These are phyloP conservation scores for Chlorencoelia australis DNA, from an alignment of 2,329 filamentous ascomycete species.

Conservation along the genomic window DNA sequence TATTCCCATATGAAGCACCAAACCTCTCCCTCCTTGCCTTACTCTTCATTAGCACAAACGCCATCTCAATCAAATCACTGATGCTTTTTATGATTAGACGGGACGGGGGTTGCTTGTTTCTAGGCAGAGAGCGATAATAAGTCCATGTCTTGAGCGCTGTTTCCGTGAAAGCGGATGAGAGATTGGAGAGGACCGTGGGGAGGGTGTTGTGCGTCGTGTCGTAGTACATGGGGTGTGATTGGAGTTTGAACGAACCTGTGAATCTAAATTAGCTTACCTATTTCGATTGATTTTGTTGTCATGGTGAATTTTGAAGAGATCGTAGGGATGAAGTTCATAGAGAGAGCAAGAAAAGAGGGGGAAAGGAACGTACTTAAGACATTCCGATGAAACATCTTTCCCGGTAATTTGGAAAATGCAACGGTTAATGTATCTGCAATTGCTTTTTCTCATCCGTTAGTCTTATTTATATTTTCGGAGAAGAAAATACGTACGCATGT, in stretches of 20 bases:
- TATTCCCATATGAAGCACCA: constrained; percentile 16
- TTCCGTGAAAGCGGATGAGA: constrained; percentile 66
- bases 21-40: constrained; percentile 15
- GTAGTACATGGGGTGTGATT: constrained; percentile 75
- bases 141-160: constrained; percentile 67
- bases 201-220: constrained; percentile 69
- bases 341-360: not conserved
- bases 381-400: constrained; percentile 72
- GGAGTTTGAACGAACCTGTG: constrained; percentile 66
- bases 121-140: constrained; percentile 49
- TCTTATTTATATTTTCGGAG: not conserved
- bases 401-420: constrained; percentile 61
- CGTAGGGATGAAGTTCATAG: not conserved
- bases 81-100: constrained; percentile 40
- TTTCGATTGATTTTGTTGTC: not conserved
- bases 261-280: no score
- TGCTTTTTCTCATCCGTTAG: constrained; percentile 26
- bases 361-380: constrained; percentile 46
- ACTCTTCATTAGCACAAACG: constrained; percentile 21
- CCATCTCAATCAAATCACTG: constrained; percentile 16
- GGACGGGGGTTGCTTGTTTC: constrained; percentile 43
- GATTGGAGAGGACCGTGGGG: constrained; percentile 59
- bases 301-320: not conserved
- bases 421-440: constrained; percentile 69
- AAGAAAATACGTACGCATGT: constrained; percentile 35